phyloP scores from a whole-genome alignment of 2,329 filamentous ascomycete genomes.

The Sclerotinia subarctica region DNA sequence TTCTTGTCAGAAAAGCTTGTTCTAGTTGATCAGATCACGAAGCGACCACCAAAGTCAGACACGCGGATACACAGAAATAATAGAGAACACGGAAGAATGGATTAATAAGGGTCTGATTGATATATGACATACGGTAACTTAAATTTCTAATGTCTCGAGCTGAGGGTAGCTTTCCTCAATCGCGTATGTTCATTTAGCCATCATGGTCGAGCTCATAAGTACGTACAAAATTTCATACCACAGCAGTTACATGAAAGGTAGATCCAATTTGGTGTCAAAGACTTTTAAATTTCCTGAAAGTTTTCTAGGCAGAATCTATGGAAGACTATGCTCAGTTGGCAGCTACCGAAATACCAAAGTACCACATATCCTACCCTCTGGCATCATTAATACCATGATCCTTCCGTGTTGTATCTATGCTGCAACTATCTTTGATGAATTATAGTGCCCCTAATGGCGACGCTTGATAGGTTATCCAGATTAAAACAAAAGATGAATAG shows the following conservation, averaged over 20 bases:
- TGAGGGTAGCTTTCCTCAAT: not conserved
- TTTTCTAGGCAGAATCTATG: not conserved
- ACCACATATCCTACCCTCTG: not conserved
- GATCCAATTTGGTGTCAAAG: not conserved
- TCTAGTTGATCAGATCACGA: not conserved
- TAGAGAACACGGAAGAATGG: not conserved
- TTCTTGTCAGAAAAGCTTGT: not conserved
- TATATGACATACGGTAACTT: not conserved
- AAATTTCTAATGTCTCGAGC: not conserved
- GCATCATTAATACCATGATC: constrained; percentile 3
- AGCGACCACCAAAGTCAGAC: not conserved
- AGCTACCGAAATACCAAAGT: not conserved
- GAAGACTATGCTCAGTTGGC: not conserved
- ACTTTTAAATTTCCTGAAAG: not conserved
- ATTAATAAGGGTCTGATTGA: not conserved
- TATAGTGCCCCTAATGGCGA: constrained; percentile 10
- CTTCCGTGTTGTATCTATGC: constrained; percentile 10
- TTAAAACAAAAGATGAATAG: constrained; percentile 4
- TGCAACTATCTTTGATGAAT: constrained; percentile 9
- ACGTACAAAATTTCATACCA: not conserved
- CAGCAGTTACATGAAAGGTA: not conserved
- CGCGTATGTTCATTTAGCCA: too few species aligned
- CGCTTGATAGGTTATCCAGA: not conserved
- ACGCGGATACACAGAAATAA: not conserved
- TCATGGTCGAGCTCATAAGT: not conserved